These are phyloP conservation scores for Neofusicoccum cordaticola DNA, from an alignment of 2,329 filamentous ascomycete species.

Conservation along the genomic window DNA sequence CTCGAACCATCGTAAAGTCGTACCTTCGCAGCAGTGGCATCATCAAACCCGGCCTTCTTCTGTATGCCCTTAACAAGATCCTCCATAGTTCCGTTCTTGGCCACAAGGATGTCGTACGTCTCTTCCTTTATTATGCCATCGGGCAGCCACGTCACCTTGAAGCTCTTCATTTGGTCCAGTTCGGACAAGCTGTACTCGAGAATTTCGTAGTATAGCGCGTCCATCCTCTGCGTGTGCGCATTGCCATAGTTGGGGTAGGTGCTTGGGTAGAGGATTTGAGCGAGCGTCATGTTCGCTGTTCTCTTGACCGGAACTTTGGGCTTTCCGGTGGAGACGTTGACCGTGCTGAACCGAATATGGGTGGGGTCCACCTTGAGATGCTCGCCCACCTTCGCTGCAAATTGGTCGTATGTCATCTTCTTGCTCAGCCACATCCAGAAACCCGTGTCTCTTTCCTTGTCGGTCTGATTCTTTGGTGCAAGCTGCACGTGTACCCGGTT, in stretches of 20 bases:
- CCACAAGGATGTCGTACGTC: constrained; percentile 75
- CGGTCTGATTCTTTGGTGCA: constrained; percentile 59
- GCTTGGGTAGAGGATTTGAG: constrained; percentile 72
- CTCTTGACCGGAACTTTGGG: constrained; percentile 78
- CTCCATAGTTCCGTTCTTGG: constrained; percentile 76
- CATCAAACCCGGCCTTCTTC: constrained; percentile 75
- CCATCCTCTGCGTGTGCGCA: constrained; percentile 63
- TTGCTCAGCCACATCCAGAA: constrained; percentile 80
- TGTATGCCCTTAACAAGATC: constrained; percentile 75
- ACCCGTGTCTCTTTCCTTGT: constrained; percentile 54
- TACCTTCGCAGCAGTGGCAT: constrained; percentile 71
- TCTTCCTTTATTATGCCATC: constrained; percentile 95
- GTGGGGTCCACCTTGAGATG: constrained; percentile 74
- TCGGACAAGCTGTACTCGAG: constrained; percentile 92
- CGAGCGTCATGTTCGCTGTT: constrained; percentile 65
- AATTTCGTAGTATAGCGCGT: constrained; percentile 87
- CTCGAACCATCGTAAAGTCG: constrained; percentile 80
- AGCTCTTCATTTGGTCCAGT: constrained; percentile 83
- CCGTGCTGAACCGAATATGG: constrained; percentile 87
- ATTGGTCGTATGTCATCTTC: constrained; percentile 85
- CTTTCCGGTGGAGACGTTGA: constrained; percentile 72
- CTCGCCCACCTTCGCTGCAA: constrained; percentile 79
- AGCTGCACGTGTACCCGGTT: constrained; percentile 81
- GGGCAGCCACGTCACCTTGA: constrained; percentile 80
- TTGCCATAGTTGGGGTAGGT: constrained; percentile 67